Conservation (phyloP, 1,284 basidiomycete genomes). For the Sparassis latifolia region DNA sequence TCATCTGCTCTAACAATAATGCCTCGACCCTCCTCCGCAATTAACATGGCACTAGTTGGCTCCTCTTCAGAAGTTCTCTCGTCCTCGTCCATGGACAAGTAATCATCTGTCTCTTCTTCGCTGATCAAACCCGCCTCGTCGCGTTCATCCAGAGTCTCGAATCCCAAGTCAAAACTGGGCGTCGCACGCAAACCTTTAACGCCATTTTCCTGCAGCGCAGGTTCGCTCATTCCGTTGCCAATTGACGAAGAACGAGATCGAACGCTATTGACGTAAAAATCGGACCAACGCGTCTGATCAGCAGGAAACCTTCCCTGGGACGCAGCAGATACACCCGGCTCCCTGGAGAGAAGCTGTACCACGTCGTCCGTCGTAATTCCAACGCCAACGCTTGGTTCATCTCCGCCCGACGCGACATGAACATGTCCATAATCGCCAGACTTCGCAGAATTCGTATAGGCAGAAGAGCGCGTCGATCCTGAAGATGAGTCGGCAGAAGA, state of each 20-base stretch:
- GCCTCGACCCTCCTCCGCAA: slow-evolving; percentile 77
- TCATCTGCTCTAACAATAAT: slow-evolving; percentile 70
- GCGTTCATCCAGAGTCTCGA: slow-evolving; percentile 67
- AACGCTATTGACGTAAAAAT: slow-evolving; percentile 50
- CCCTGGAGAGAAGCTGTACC: slow-evolving; percentile 50
- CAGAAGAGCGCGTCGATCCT: slow-evolving; percentile 67
- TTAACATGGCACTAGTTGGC: slow-evolving; percentile 65
- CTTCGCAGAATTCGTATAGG: slow-evolving; percentile 64
- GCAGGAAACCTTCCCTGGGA: slow-evolving; percentile 37
- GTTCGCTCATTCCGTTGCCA: slow-evolving; percentile 38
- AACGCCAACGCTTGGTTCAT: slow-evolving; percentile 43
- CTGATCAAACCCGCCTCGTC: slow-evolving; percentile 63
- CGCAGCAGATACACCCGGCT: slow-evolving; percentile 38
- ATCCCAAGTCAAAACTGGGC: slow-evolving; percentile 66
- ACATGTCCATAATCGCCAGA: slow-evolving; percentile 59
- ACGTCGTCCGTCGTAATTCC: slow-evolving; percentile 61
- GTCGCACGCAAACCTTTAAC: slow-evolving; percentile 42
- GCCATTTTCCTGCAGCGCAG: slow-evolving; percentile 35
- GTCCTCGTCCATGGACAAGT: slow-evolving; percentile 42
- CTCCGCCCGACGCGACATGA: slow-evolving; percentile 57
- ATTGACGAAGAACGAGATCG: slow-evolving; percentile 66
- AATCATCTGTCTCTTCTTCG: slow-evolving; percentile 65
- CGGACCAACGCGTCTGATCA: slow-evolving; percentile 58
- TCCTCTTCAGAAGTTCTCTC: slow-evolving; percentile 48
- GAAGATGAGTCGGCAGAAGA: slow-evolving; percentile 65